These are phyloP conservation scores for Cerioporus squamosus DNA, from an alignment of 1,284 basidiomycete species.

Conservation along the genomic window DNA sequence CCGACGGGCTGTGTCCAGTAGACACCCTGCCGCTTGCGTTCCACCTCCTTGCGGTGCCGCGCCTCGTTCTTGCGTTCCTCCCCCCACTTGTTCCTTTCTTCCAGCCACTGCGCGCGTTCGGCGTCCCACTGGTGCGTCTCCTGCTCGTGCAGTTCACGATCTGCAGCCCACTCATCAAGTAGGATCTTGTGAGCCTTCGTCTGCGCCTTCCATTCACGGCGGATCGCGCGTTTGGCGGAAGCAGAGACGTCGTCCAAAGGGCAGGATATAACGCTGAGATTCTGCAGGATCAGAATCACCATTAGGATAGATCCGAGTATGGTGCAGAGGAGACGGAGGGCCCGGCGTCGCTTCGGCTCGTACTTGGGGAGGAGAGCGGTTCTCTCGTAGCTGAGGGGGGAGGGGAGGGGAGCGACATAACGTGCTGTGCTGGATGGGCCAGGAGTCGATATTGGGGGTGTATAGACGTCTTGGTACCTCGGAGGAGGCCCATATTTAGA, in stretches of 20 bases:
- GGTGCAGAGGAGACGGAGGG: not conserved
- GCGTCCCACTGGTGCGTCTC: not conserved
- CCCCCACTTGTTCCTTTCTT: conserved; percentile 3
- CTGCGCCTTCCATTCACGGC: conserved; percentile 2
- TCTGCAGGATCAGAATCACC: conserved; percentile 11
- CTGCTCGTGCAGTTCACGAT: not conserved
- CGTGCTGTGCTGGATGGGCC: too few relatives aligned
- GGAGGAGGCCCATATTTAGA: not conserved
- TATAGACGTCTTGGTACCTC: not conserved
- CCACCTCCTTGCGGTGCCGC: conserved; percentile 12
- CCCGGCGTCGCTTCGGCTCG: not conserved
- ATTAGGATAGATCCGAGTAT: not conserved
- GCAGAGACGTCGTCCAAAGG: conserved; percentile 9
- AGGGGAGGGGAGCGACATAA: too few relatives aligned
- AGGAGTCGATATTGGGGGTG: not conserved
- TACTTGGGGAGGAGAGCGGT: not conserved
- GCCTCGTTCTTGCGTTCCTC: conserved; percentile 5
- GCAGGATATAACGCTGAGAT: conserved; percentile 5
- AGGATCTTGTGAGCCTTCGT: not conserved
- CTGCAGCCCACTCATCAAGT: not conserved
- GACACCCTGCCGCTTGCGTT: conserved; percentile 13
- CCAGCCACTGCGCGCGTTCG: conserved; percentile 1
- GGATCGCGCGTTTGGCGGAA: conserved; percentile 1
- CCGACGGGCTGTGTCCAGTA: conserved; percentile 18
- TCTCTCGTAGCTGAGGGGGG: not conserved